These are phyloP conservation scores for Solanum raphanifolium DNA, from an alignment of 257 asterid species.

Conservation along the genomic window DNA sequence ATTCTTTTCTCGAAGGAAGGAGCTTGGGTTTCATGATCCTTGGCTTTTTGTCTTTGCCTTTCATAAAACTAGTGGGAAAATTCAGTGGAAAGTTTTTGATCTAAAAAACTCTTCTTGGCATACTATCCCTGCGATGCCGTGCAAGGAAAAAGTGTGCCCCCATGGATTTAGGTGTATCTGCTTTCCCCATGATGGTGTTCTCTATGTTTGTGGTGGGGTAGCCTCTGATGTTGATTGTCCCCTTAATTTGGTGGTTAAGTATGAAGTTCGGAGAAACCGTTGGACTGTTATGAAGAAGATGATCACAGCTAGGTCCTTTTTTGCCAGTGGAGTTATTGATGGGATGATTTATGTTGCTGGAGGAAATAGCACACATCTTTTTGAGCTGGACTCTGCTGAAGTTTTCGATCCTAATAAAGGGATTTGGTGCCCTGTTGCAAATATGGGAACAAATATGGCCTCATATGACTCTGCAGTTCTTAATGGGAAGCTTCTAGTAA, in stretches of 20 bases:
- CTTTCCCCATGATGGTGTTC: constrained; percentile 58
- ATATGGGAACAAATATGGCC: constrained; percentile 73
- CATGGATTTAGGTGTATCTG: constrained; percentile 76
- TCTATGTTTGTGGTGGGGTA: constrained; percentile 79
- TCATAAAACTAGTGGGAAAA: constrained; percentile 76
- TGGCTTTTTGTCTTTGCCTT: constrained; percentile 81
- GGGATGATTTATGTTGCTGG: constrained; percentile 92
- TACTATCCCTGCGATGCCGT: constrained; percentile 85
- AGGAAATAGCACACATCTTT: constrained; percentile 68
- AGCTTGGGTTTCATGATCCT: constrained; percentile 74
- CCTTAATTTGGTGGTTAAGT: constrained; percentile 68
- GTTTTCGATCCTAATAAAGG: constrained; percentile 62
- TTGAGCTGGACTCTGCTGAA: constrained; percentile 77
- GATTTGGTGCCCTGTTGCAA: constrained; percentile 54
- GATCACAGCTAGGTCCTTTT: constrained; percentile 79
- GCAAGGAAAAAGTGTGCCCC: constrained; percentile 80
- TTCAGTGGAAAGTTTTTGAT: constrained; percentile 82
- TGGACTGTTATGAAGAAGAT: constrained; percentile 88
- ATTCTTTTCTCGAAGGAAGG: constrained; percentile 63
- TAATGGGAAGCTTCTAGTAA: constrained; percentile 74
- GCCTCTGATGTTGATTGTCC: constrained; percentile 69
- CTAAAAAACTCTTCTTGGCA: constrained; percentile 69
- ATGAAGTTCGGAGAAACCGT: constrained; percentile 62
- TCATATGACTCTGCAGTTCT: constrained; percentile 81
- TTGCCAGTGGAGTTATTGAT: constrained; percentile 74